A percentile compares a stretch with the other conserved stretches of the same genome.
Evolutionary conservation across 139 green algal genomes (phyloP).

Genomic region (Chlamydomonas eustigma): DNA sequence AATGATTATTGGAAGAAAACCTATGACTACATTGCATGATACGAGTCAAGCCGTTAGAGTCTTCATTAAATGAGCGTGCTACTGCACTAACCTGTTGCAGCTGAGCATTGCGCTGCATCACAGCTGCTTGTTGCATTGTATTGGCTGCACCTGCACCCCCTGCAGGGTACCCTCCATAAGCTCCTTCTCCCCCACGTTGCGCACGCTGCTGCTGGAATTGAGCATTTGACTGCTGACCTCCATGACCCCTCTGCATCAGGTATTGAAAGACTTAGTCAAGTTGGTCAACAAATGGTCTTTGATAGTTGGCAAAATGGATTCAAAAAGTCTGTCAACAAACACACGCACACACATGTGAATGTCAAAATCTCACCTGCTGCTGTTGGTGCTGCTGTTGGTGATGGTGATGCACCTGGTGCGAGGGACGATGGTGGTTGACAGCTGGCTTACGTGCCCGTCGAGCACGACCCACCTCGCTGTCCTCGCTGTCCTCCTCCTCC

Average conservation of each 20-base stretch:
- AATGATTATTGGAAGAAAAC: too few species aligned
- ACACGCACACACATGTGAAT: too few species aligned
- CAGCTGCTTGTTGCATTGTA: background rate
- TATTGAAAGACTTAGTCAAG: too few species aligned
- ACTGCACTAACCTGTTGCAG: background rate
- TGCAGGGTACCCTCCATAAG: background rate
- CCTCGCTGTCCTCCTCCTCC: background rate
- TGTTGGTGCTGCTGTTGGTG: background rate
- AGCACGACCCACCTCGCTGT: conserved; percentile 8
- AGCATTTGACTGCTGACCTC: background rate
- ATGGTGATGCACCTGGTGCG: background rate
- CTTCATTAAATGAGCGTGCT: background rate
- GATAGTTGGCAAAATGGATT: too few species aligned
- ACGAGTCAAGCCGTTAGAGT: background rate
- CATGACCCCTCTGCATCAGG: background rate
- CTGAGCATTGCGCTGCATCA: background rate
- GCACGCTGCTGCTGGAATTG: conserved; percentile 5
- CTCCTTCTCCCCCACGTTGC: background rate
- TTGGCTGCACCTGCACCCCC: background rate
- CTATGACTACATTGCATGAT: too few species aligned
- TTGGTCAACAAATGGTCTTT: too few species aligned
- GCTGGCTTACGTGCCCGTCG: background rate
- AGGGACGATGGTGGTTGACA: background rate
- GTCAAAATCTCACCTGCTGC: background rate
- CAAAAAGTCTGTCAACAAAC: too few species aligned